Base-by-base conservation (phyloP, 2,329 filamentous ascomycete genomes). In the Colletotrichum costaricense region DNA sequence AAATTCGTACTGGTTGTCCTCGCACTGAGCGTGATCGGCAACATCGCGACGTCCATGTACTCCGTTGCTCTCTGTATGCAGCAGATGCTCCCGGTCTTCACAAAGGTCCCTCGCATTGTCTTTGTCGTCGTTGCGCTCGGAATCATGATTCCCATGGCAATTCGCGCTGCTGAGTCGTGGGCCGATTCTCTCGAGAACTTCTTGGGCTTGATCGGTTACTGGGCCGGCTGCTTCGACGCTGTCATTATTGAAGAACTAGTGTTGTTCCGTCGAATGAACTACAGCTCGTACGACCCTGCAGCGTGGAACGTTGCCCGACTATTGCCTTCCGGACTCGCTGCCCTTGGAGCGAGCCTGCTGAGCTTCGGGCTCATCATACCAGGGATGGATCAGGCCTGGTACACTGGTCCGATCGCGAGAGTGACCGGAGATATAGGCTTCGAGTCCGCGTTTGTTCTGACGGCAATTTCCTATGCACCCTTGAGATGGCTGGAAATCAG, bases 361-460 rank as follows among this genome's bases (percentile, higher is more conserved):
- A 85, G 85, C 46, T 81, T 87, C 72, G 84, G 79, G 19, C 76
- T 87, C 38, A 80, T 85, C 1, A 76, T 86, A 5, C 84, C 85
- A 4, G 79, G 81, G 19, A 86, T 87, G 80, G 78, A 78, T 22
- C 84, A 86, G 72, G 81, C 81, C 8, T 86, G 84, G 84, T 87
- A 80, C 68, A 80, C 80, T 3, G 85, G 85, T 8, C 84, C 85
- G 4, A 82, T 87, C 58, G 85, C 84, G 3, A 69, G 77, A 74
- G 81, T 76, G 7, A 84, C 85, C 14, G 85, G 85, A 3, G 85
- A 87, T 75, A 80, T 87, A 49, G 85, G 85, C 2, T 87, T 87
- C 66, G 85, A 86, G 74, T 73, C 84, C 67, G 84, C 84, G 14
- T 85, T 87, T 74, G 75, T 84, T 4, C 76, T 85, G 22, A 82